Base-by-base conservation (phyloP, 495 filamentous ascomycete genomes). In the Lasiosphaeriaceae sp. region DNA sequence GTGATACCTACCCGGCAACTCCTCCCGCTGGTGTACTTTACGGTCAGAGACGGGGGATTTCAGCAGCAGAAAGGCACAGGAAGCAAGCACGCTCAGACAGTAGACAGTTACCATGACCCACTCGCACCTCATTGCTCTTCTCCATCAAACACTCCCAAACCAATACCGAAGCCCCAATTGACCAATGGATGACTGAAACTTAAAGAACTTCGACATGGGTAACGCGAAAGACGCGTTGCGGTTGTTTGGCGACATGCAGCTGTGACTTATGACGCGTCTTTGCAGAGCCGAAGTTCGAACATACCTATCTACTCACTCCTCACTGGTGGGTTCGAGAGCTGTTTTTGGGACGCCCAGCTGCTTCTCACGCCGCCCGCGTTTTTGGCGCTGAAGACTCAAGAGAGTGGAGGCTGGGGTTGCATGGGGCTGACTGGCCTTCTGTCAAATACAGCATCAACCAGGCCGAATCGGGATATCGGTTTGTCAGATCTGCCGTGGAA, bases 201-300 rank as follows among this genome's bases (percentile, higher is more conserved):
- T 24, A 53, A 5, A 35, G 39, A 53, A 20, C 8, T 53, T 19
- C 22, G 39, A 49, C 55, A 54, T 34, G 51, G 54, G 21, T 50
- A 16, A 58, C 56, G 57, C 50, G 59, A 59, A 52, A 45, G 54
- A 62, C 63, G 63, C 59, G 63, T 37, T 62, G 51, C 50, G 55
- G 37, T 43, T 56, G 50, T 54, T 54, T 51, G 50, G 54, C 39
- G 39, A 14, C 39, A 11, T 43, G 1, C 14, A 31, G 26, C 3
- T 31, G 26, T 9, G 9, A 31, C 26, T 31, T 31, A 31, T 31
- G 26, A 31, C 26, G 26, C 26, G 26, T 31, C 26, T 31, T 31
- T 31, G 26, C 26, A 31, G 26, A 31, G 26, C 26, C 26, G 26
- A 31, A 31, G 26, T 31, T 31, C n/a, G n/a, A n/a, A n/a, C n/a